These are phyloP conservation scores for Beta macrorhiza DNA, from an alignment of 179 eudicot species.

Conservation along the genomic window DNA sequence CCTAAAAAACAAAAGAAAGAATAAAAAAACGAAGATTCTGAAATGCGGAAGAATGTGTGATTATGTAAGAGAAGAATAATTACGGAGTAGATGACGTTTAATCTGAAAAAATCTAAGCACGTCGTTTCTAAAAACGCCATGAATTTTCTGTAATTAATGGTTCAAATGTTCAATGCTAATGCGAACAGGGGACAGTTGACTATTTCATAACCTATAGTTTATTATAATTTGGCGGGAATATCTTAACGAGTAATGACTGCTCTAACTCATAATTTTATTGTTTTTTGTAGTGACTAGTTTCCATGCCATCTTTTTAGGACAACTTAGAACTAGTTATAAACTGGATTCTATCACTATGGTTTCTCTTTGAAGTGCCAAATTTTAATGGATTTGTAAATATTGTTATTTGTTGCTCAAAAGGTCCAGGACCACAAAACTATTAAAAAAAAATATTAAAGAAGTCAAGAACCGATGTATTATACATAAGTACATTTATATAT, in stretches of 20 bases:
- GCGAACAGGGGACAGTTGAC: slow-evolving; percentile 25
- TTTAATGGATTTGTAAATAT: background rate
- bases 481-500: too few species aligned
- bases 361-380: background rate
- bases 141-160: background rate
- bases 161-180: slow-evolving; percentile 4
- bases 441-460: background rate
- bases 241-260: slow-evolving; percentile 1
- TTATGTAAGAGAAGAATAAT: slow-evolving; percentile 19
- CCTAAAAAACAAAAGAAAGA: background rate
- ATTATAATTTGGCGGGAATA: slow-evolving; percentile 15
- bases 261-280: background rate
- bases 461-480: background rate
- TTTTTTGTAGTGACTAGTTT: background rate
- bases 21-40: slow-evolving; percentile 6
- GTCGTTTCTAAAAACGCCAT: slow-evolving; percentile 16
- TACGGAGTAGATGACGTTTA: slow-evolving; percentile 21
- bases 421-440: too few species aligned
- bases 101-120: slow-evolving; percentile 25
- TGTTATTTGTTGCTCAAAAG: too few species aligned
- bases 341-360: background rate
- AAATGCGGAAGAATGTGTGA: slow-evolving; percentile 2
- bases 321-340: background rate
- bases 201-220: background rate
- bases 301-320: slow-evolving; percentile 2